Percentiles rank a stretch among this genome's conserved stretches.
phyloP scores from a whole-genome alignment of 352 stramenopile genomes.

The Hyaloperonospora brassicae region DNA sequence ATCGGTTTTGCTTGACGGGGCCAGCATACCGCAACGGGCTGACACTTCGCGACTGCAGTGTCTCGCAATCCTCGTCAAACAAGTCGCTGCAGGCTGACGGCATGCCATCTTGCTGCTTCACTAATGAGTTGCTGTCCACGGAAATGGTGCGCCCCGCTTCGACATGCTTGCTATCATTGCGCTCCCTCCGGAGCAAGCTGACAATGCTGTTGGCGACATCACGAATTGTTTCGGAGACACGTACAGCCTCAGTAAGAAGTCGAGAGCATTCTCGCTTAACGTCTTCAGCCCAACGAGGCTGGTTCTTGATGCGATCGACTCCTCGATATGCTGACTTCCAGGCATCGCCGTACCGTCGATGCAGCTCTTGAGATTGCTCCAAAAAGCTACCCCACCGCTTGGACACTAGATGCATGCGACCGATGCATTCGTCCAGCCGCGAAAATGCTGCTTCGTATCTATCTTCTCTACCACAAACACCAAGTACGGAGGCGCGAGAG shows the following conservation, averaged over 20 bases:
- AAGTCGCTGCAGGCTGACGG: slow-evolving; percentile 18
- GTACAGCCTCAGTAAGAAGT: slow-evolving; percentile 44
- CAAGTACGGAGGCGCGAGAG: slow-evolving; percentile 12
- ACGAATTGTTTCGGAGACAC: slow-evolving; percentile 46
- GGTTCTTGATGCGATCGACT: slow-evolving; percentile 24
- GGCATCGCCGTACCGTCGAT: slow-evolving; percentile 39
- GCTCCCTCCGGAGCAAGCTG: slow-evolving; percentile 34
- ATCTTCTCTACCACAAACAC: slow-evolving; percentile 8
- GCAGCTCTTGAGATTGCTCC: slow-evolving; percentile 45
- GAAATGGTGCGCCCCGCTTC: slow-evolving; percentile 26
- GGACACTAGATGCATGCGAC: slow-evolving; percentile 43
- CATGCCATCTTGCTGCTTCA: slow-evolving; percentile 19
- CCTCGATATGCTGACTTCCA: slow-evolving; percentile 29
- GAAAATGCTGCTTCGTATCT: slow-evolving; percentile 23
- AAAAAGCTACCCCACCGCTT: slow-evolving; percentile 51
- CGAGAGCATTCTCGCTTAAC: slow-evolving; percentile 48
- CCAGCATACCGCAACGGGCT: slow-evolving; percentile 27
- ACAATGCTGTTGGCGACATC: slow-evolving; percentile 47
- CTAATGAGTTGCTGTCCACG: slow-evolving; percentile 15
- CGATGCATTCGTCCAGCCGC: slow-evolving; percentile 56
- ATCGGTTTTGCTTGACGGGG: slow-evolving; percentile 26
- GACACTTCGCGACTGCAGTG: slow-evolving; percentile 6
- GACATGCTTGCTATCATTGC: slow-evolving; percentile 30
- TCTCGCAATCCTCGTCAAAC: slow-evolving; percentile 11
- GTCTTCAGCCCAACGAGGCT: slow-evolving; percentile 44